A percentile compares a stretch with the other conserved stretches of the same genome.
Conservation (phyloP, 2,329 filamentous ascomycete species). For the Ophiostoma quercus region DNA sequence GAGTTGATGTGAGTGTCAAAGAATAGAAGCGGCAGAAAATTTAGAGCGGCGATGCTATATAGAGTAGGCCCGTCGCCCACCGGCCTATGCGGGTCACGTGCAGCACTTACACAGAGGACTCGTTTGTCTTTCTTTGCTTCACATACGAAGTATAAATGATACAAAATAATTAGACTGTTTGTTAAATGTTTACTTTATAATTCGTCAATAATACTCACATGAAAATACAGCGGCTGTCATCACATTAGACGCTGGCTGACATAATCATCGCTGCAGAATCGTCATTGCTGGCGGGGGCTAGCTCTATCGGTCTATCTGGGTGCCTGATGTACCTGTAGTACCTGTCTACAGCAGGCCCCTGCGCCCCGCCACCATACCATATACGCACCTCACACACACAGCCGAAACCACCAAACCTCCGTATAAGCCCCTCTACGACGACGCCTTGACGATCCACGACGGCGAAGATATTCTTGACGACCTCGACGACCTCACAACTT, state of each 20-base stretch:
- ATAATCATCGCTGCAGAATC: neutral
- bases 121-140: neutral
- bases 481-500: too few relatives aligned
- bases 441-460: neutral
- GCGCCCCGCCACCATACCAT: neutral
- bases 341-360: neutral
- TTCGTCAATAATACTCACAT: too few relatives aligned
- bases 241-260: neutral
- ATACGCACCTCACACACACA: neutral
- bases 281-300: conserved; percentile 4
- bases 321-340: neutral
- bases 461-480: too few relatives aligned
- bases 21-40: conserved; percentile 11
- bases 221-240: neutral
- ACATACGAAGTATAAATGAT: too few relatives aligned
- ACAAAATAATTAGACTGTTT: too few relatives aligned
- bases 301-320: neutral
- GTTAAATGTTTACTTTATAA: too few relatives aligned
- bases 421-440: conserved; percentile 5
- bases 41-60: neutral
- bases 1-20: neutral
- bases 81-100: neutral
- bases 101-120: neutral
- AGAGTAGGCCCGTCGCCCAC: neutral
- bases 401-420: neutral